Conservation (phyloP, 371 early-diverging fungal genomes). For the Nematocida homosporus region DNA sequence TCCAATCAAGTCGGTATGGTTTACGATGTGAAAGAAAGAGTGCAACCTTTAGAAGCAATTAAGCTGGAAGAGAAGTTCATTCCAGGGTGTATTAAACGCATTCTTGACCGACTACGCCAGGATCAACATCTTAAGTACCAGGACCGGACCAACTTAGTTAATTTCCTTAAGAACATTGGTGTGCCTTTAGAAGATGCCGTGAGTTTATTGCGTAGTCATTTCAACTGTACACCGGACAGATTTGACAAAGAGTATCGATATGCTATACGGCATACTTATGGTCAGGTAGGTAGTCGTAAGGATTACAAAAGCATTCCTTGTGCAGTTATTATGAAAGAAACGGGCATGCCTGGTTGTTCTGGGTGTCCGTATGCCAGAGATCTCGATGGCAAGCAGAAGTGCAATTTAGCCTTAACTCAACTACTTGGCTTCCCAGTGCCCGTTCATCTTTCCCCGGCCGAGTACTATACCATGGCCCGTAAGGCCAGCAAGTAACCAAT, state of each 20-base stretch:
- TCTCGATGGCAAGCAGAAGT: neutral
- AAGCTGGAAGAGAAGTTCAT: slow-evolving; percentile 40
- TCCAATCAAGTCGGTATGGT: slow-evolving; percentile 26
- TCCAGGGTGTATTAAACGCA: slow-evolving; percentile 63
- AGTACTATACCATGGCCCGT: neutral
- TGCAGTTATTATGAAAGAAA: neutral
- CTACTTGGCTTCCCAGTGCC: neutral
- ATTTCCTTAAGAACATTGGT: slow-evolving; percentile 66
- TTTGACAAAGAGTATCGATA: slow-evolving; percentile 87
- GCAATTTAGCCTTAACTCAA: neutral
- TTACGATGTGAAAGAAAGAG: neutral
- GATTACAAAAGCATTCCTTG: slow-evolving; percentile 22
- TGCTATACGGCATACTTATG: slow-evolving; percentile 91
- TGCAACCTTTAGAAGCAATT: neutral
- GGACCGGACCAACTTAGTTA: slow-evolving; percentile 63
- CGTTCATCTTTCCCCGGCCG: neutral
- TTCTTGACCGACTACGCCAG: slow-evolving; percentile 54
- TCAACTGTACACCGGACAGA: slow-evolving; percentile 75
- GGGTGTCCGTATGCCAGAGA: slow-evolving; percentile 24
- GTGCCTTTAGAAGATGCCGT: slow-evolving; percentile 62
- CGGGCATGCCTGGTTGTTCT: slow-evolving; percentile 10
- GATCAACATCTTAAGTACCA: slow-evolving; percentile 65
- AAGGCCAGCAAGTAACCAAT: too few species aligned
- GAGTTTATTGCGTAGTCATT: slow-evolving; percentile 57
- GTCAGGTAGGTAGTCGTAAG: slow-evolving; percentile 79